These are phyloP conservation scores for Botrytis byssoidea DNA, from an alignment of 2,329 filamentous ascomycete species.

Conservation along the genomic window DNA sequence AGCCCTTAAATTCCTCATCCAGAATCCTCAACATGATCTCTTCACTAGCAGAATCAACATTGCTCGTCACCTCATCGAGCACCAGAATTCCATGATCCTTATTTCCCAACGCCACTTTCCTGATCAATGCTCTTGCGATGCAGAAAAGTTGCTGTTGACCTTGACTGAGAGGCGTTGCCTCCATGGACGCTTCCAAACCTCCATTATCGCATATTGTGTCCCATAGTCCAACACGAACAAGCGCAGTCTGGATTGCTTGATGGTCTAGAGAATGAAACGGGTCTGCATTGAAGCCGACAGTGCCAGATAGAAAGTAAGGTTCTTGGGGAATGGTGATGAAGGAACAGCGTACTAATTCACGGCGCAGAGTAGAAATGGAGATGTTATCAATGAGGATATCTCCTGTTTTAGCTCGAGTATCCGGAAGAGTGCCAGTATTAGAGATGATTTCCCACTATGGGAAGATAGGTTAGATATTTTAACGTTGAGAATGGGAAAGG, in stretches of 20 bases:
- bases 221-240: constrained; percentile 48
- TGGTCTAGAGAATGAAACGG: constrained; percentile 41
- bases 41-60: constrained; percentile 57
- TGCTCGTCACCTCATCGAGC: constrained; percentile 47
- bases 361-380: constrained; percentile 42
- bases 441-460: constrained; percentile 46
- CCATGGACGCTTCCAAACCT: constrained; percentile 37
- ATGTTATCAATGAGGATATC: constrained; percentile 45
- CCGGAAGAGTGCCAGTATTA: constrained; percentile 49
- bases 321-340: constrained; percentile 47
- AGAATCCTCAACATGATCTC: constrained; percentile 55
- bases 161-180: constrained; percentile 60
- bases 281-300: constrained; percentile 41
- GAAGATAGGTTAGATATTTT: not conserved
- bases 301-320: constrained; percentile 43
- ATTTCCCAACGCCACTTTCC: not conserved
- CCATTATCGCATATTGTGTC: constrained; percentile 42
- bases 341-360: constrained; percentile 42
- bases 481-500: not conserved
- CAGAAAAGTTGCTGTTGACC: constrained; percentile 51
- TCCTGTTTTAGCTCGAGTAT: constrained; percentile 74
- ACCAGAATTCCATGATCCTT: constrained; percentile 42
- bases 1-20: constrained; percentile 50
- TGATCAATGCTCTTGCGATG: constrained; percentile 47
- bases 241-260: constrained; percentile 44